These are phyloP conservation scores for Artemisia argyi DNA, from an alignment of 129 eudicot species.

Conservation along the genomic window DNA sequence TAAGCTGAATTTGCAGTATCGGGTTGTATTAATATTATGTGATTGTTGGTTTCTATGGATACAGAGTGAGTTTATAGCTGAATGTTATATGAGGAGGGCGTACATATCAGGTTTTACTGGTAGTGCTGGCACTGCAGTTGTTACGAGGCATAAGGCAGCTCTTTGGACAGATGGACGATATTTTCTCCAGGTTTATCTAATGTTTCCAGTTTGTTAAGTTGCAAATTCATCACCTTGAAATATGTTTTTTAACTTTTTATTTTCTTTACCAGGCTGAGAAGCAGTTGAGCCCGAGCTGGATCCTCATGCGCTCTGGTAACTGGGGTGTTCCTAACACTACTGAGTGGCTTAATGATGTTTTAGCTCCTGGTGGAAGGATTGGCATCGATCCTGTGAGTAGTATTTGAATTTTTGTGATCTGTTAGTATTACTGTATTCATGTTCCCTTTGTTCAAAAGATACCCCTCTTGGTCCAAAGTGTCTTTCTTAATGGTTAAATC, in stretches of 20 bases:
- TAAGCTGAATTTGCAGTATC: background rate
- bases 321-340: constrained; percentile 82
- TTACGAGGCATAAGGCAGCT: constrained; percentile 86
- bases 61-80: constrained; percentile 97
- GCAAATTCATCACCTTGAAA: background rate
- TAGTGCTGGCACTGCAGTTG: constrained; percentile 94
- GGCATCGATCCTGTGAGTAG: constrained; percentile 98
- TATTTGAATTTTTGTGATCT: constrained; percentile 22
- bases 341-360: constrained; percentile 82
- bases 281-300: constrained; percentile 85
- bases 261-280: constrained; percentile 69
- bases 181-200: constrained; percentile 73
- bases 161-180: constrained; percentile 99
- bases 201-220: constrained; percentile 1
- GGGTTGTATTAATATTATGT: constrained; percentile 1
- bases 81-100: constrained; percentile 79
- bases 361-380: constrained; percentile 83
- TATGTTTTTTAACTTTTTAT: background rate
- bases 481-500: background rate
- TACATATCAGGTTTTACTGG: constrained; percentile 97
- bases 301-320: constrained; percentile 92
- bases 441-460: background rate
- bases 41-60: constrained; percentile 24
- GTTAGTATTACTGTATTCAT: background rate
- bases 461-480: background rate